Base-by-base conservation (phyloP, 169 alveolate species). In the Plasmodium gonderi region DNA sequence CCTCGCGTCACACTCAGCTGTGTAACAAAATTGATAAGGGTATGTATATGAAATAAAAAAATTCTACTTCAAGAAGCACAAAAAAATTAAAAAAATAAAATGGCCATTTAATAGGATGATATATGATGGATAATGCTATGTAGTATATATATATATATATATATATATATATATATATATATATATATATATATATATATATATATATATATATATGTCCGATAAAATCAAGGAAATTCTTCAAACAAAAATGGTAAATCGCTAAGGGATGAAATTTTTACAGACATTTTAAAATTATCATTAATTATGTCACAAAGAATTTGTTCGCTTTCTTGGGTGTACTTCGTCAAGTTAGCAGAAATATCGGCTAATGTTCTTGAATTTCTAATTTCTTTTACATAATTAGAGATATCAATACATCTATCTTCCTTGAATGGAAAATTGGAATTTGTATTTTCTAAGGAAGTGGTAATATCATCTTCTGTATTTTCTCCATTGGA, bases 231-330 rank as follows among this genome's bases (percentile, higher is more conserved):
- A 11, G 81, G 44, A 23, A 69, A 72, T 23, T 87, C 93, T 45
- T 87, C 93, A 78, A 77, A 87, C 17, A 87, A 33, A 87, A 75
- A 87, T 42, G 93, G 93, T 1, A 87, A 77, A 87, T 87, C 93
- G 54, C 68, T 76, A 4, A 87, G 54, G 8, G 93, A 87, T 7
- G 87, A 76, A 7, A 87, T 42, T 65, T 87, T 87, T 40, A 87
- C 26, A 5, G 93, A 17, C 80, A 87, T 74, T 20, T 87, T 77
- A 74, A 87, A 76, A 60, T 76, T 87, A 4, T 87, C 89, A 65
- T 74, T 87, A 75, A 87, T 76, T 23, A 87, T 74, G 33, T 75
- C 93, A 67, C 93, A 87, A 11, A 87, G 36, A 38, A 87, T 87
- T 54, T 78, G 44, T 60, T 87, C 93, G 79, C 79, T 87, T 12